phyloP scores from a whole-genome alignment of 2,329 filamentous ascomycete species.

The Nothophaeocryptopus gaeumannii region DNA sequence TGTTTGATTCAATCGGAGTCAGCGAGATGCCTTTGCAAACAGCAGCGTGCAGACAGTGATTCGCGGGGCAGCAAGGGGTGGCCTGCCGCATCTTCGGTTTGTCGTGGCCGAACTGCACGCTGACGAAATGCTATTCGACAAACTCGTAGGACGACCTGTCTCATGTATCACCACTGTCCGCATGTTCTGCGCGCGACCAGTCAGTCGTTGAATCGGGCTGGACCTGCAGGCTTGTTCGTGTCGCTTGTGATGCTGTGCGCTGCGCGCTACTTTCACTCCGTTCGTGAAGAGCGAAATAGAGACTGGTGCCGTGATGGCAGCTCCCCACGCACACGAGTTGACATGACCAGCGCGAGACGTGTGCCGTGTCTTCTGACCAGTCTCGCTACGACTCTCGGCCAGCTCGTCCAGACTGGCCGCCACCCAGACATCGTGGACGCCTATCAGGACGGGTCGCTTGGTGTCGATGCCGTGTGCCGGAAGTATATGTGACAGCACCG shows the following conservation, averaged over 20 bases:
- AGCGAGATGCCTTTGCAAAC: slow-evolving; percentile 3
- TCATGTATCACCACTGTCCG: slow-evolving; percentile 8
- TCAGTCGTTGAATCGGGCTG: slow-evolving; percentile 7
- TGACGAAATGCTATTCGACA: slow-evolving; percentile 12
- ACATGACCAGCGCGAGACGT: neutral
- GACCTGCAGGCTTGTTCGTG: neutral
- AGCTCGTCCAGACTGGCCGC: slow-evolving; percentile 7
- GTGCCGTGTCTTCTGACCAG: neutral
- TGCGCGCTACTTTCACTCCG: too few relatives aligned
- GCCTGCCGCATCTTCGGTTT: slow-evolving; percentile 5
- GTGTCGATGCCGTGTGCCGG: slow-evolving; percentile 20
- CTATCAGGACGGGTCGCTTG: slow-evolving; percentile 9
- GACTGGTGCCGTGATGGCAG: neutral
- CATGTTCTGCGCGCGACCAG: slow-evolving; percentile 8
- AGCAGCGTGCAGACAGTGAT: slow-evolving; percentile 4
- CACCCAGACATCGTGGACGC: slow-evolving; percentile 1
- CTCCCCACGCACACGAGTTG: too few relatives aligned
- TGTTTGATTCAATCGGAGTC: slow-evolving; percentile 14
- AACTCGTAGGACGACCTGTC: slow-evolving; percentile 4
- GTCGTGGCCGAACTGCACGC: slow-evolving; percentile 14
- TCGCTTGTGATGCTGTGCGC: neutral
- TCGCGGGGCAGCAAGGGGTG: slow-evolving; percentile 8
- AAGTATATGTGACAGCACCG: slow-evolving; percentile 10
- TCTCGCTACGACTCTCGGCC: neutral
- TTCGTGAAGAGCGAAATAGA: neutral